These are phyloP conservation scores for Pseudogymnoascus sp. DNA, from an alignment of 2,329 filamentous ascomycete genomes.

Conservation along the genomic window DNA sequence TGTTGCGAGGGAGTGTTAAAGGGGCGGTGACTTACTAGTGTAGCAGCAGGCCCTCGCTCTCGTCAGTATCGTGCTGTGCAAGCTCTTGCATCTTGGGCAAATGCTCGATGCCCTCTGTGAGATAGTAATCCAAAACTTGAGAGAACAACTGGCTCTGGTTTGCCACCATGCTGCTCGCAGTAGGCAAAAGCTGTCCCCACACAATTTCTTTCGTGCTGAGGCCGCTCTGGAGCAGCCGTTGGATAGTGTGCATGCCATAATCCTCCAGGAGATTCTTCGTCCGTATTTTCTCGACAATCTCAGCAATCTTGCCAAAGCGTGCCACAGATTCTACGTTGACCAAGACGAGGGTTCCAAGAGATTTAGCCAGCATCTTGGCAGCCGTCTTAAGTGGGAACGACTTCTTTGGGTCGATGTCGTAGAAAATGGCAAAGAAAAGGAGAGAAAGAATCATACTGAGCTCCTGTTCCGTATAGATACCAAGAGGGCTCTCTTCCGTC, in stretches of 20 bases:
- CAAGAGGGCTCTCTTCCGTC: conserved; percentile 41
- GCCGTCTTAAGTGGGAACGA: conserved; percentile 56
- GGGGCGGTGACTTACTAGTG: conserved; percentile 37
- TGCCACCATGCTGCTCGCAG: conserved; percentile 58
- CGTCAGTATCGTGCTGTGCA: conserved; percentile 45
- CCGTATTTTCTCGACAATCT: conserved; percentile 38
- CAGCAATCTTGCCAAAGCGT: conserved; percentile 47
- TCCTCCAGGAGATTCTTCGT: conserved; percentile 47
- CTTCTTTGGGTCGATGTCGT: conserved; percentile 55
- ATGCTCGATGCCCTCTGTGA: conserved; percentile 49
- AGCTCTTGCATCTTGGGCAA: conserved; percentile 53
- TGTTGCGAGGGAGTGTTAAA: neutral
- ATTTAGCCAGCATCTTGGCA: conserved; percentile 47
- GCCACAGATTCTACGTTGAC: conserved; percentile 53
- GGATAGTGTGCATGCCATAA: conserved; percentile 60
- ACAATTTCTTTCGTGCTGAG: conserved; percentile 58
- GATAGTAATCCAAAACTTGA: conserved; percentile 65
- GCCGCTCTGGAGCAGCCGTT: conserved; percentile 55
- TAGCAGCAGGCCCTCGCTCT: conserved; percentile 55
- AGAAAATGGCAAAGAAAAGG: conserved; percentile 59
- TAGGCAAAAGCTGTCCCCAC: conserved; percentile 38
- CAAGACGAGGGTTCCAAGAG: conserved; percentile 56
- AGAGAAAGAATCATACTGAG: conserved; percentile 53
- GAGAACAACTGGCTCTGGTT: conserved; percentile 67
- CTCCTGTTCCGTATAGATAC: conserved; percentile 48